These are phyloP conservation scores for Geranium brycei DNA, from an alignment of 345 rosid genomes.

Conservation along the genomic window DNA sequence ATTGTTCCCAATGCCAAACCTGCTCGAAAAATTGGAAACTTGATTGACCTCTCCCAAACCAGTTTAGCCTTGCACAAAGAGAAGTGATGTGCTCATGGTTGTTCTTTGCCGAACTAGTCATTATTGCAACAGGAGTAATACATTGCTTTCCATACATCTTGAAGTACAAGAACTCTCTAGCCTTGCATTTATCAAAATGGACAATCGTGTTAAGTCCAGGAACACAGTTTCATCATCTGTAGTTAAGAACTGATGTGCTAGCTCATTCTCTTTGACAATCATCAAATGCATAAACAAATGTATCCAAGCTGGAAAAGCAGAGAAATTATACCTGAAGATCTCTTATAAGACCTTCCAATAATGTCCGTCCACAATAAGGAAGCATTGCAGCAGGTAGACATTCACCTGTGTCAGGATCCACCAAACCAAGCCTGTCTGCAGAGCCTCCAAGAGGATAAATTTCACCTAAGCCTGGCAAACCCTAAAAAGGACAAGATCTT, in stretches of 20 bases:
- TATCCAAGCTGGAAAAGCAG: slow-evolving; percentile 7
- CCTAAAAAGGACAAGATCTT: slow-evolving; percentile 52
- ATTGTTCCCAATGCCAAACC: slow-evolving; percentile 28
- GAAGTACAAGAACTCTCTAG: slow-evolving; percentile 83
- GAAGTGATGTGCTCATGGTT: slow-evolving; percentile 66
- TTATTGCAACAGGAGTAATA: slow-evolving; percentile 81
- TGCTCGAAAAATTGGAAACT: slow-evolving; percentile 86
- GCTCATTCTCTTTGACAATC: slow-evolving; percentile 7
- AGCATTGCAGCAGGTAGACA: slow-evolving; percentile 97
- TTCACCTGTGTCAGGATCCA: slow-evolving; percentile 73
- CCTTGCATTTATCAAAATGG: slow-evolving; percentile 29
- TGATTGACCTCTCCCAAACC: slow-evolving; percentile 91
- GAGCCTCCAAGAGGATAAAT: slow-evolving; percentile 90
- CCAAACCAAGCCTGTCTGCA: slow-evolving; percentile 79
- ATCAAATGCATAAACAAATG: slow-evolving; percentile 3
- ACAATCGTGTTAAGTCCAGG: background rate
- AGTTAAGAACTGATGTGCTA: background rate
- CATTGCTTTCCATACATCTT: slow-evolving; percentile 75
- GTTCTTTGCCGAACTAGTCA: slow-evolving; percentile 93
- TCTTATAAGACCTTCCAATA: slow-evolving; percentile 87
- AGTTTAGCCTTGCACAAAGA: slow-evolving; percentile 55
- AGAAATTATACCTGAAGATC: slow-evolving; percentile 68
- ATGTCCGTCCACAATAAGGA: slow-evolving; percentile 79
- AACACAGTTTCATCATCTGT: background rate
- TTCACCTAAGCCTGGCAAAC: slow-evolving; percentile 87